Percentiles rank a stretch among this genome's conserved stretches.
These are phyloP conservation scores for Rhodotorula paludigena DNA, from an alignment of 768 basidiomycete genomes.

Conservation along the genomic window DNA sequence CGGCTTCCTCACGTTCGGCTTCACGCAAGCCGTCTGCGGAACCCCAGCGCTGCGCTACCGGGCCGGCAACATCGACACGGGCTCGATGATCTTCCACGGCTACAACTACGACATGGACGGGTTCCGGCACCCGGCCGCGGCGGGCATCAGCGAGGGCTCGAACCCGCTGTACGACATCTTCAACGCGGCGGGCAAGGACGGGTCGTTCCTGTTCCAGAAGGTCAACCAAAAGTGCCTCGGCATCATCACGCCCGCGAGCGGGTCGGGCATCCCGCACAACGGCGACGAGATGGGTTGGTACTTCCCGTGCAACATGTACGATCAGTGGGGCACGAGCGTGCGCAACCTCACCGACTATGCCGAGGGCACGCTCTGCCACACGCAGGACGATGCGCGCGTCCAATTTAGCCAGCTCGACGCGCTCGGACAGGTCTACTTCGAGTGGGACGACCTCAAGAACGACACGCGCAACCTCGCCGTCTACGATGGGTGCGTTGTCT, in stretches of 20 bases:
- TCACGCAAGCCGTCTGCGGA: slow-evolving; percentile 89
- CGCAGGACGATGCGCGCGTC: slow-evolving; percentile 55
- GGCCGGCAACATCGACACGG: slow-evolving; percentile 67
- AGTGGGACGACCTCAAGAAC: slow-evolving; percentile 77
- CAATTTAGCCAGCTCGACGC: slow-evolving; percentile 52
- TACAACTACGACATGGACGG: slow-evolving; percentile 83
- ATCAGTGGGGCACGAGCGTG: slow-evolving; percentile 61
- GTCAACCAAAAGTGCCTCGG: slow-evolving; percentile 76
- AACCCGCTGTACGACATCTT: slow-evolving; percentile 82
- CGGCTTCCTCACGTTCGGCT: slow-evolving; percentile 97
- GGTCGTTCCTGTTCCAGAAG: slow-evolving; percentile 90
- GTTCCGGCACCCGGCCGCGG: slow-evolving; percentile 75
- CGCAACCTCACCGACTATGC: slow-evolving; percentile 69
- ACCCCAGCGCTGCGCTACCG: slow-evolving; percentile 76
- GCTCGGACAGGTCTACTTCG: slow-evolving; percentile 85
- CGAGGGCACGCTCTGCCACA: slow-evolving; percentile 66
- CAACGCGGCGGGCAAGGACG: slow-evolving; percentile 78
- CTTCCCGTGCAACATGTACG: slow-evolving; percentile 90
- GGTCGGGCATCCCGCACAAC: slow-evolving; percentile 63
- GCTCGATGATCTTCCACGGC: slow-evolving; percentile 88
- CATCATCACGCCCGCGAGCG: slow-evolving; percentile 65
- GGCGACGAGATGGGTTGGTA: slow-evolving; percentile 77
- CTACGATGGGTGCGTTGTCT: slow-evolving; percentile 71
- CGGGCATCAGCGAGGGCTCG: slow-evolving; percentile 67
- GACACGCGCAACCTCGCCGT: slow-evolving; percentile 77